Percentiles rank a stretch among this genome's conserved stretches.
Evolutionary conservation across 176 grass and related monocot species (phyloP).

Genomic region (Cymbopogon citratus): DNA sequence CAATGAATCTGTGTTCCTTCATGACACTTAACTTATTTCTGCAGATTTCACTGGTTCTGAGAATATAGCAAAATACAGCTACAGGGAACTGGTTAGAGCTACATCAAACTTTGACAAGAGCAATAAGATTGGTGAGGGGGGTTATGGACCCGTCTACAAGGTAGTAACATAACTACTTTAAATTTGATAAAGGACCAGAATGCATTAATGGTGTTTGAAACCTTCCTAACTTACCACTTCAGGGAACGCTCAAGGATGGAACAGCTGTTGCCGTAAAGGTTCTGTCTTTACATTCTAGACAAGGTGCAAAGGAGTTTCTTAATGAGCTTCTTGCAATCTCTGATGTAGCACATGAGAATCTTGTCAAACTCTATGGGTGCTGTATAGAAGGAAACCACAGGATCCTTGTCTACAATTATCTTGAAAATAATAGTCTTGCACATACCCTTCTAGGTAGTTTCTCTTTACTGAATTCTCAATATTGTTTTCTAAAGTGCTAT

Average conservation of each 20-base stretch:
- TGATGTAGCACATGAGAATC: conserved; percentile 58
- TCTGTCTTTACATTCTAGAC: conserved; percentile 64
- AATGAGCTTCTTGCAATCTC: conserved; percentile 60
- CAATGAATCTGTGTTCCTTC: neutral
- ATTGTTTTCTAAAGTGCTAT: neutral
- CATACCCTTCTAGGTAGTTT: conserved; percentile 64
- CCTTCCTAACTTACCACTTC: conserved; percentile 10
- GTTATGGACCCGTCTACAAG: conserved; percentile 73
- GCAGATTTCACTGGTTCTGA: conserved; percentile 37
- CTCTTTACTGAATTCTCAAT: conserved; percentile 5
- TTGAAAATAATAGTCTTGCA: conserved; percentile 77
- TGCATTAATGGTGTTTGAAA: conserved; percentile 11
- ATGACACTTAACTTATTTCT: conserved; percentile 12
- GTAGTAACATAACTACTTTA: conserved; percentile 25
- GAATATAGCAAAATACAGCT: conserved; percentile 56
- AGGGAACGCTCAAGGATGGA: conserved; percentile 68
- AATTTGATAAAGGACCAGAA: neutral
- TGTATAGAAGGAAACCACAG: conserved; percentile 64
- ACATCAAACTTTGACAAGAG: conserved; percentile 45
- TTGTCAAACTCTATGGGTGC: conserved; percentile 62
- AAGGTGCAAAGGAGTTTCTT: conserved; percentile 65
- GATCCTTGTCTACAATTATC: conserved; percentile 73
- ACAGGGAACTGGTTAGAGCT: conserved; percentile 54
- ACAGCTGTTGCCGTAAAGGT: conserved; percentile 67
- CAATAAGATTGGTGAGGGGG: conserved; percentile 77